phyloP scores from a whole-genome alignment of 495 filamentous ascomycete genomes.

The Aspergillus steynii region DNA sequence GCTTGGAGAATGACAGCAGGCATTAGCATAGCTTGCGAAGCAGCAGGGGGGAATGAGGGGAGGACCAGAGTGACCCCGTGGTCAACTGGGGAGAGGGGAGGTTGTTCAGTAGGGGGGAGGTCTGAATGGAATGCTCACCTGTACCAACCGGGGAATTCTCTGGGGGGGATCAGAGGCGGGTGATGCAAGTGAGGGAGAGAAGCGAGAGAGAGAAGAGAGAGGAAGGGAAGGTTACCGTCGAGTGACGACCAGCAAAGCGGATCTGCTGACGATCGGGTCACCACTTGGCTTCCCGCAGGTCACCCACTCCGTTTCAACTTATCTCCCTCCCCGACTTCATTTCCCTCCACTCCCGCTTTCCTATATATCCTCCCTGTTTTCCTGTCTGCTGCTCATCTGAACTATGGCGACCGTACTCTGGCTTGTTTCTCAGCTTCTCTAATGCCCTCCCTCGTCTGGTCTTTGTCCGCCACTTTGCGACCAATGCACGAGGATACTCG shows the following conservation, averaged over 20 bases:
- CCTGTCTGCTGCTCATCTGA: conserved; percentile 6
- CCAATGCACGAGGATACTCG: conserved; percentile 35
- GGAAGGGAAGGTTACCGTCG: conserved; percentile 7
- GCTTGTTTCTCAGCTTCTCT: conserved; percentile 20
- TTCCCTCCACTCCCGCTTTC: conserved; percentile 6
- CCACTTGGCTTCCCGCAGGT: conserved; percentile 19
- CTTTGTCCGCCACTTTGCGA: conserved; percentile 19
- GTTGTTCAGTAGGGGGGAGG: not conserved
- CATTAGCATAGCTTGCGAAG: not conserved
- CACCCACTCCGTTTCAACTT: conserved; percentile 9
- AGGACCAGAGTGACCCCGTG: not conserved
- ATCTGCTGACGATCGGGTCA: conserved; percentile 17
- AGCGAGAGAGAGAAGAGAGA: conserved; percentile 7
- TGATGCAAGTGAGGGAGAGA: conserved; percentile 4
- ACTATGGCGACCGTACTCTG: conserved; percentile 28
- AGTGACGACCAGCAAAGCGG: conserved; percentile 7
- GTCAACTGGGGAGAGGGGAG: not conserved
- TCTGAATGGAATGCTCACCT: conserved; percentile 6
- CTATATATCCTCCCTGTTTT: not conserved
- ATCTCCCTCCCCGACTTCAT: not conserved
- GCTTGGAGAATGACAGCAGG: conserved; percentile 5
- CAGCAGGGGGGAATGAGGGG: not conserved
- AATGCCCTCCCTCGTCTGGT: conserved; percentile 20
- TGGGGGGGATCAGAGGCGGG: not conserved
- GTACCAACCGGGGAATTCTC: not conserved